These are phyloP conservation scores for Truncatella angustata DNA, from an alignment of 2,329 filamentous ascomycete genomes.

Conservation along the genomic window DNA sequence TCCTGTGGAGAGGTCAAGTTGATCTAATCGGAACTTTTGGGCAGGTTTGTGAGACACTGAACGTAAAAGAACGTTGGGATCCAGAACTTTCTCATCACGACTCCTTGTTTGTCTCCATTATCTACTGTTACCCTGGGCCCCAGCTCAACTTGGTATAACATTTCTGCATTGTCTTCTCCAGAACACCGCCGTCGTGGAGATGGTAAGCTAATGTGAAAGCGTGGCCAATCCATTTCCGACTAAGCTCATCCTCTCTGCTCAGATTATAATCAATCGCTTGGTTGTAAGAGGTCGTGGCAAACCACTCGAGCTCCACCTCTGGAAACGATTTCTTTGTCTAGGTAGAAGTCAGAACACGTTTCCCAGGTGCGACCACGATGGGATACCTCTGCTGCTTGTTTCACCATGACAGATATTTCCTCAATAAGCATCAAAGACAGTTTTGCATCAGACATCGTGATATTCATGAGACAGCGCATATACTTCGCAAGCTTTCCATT, in stretches of 20 bases:
- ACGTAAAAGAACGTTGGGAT: background rate
- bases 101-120: background rate
- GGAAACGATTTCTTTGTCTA: constrained; percentile 56
- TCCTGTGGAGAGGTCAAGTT: too few species aligned
- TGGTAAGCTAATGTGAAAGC: constrained; percentile 62
- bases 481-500: constrained; percentile 67
- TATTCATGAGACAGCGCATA: constrained; percentile 73
- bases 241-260: constrained; percentile 50
- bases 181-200: constrained; percentile 49
- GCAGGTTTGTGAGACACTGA: background rate
- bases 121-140: constrained; percentile 13
- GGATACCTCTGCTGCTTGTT: constrained; percentile 46
- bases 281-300: constrained; percentile 69
- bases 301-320: constrained; percentile 69
- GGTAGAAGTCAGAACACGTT: constrained; percentile 10
- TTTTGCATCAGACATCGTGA: constrained; percentile 56
- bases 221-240: constrained; percentile 60
- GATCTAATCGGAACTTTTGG: too few species aligned
- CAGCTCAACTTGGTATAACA: constrained; percentile 41
- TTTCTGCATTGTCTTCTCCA: constrained; percentile 43
- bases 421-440: constrained; percentile 60
- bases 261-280: constrained; percentile 66
- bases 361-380: background rate
- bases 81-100: too few species aligned
- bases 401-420: constrained; percentile 57